These are phyloP conservation scores for Yarrowia sp. DNA, from an alignment of 805 yeast genomes.

Conservation along the genomic window DNA sequence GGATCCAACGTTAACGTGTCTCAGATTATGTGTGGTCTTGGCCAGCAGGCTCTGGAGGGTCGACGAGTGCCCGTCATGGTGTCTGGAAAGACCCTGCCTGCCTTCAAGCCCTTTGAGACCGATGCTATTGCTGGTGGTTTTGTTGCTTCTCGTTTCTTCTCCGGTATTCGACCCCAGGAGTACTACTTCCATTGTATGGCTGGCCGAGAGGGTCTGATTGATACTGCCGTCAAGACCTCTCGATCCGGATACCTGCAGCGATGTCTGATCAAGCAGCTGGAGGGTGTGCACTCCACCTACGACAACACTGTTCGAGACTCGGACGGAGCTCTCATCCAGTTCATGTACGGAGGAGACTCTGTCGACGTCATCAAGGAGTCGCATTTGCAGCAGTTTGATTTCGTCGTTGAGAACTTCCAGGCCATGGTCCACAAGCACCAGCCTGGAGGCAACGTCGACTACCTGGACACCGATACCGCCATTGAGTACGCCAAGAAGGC, in stretches of 20 bases:
- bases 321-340: slow-evolving; percentile 92
- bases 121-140: slow-evolving; percentile 99
- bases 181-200: slow-evolving; percentile 99
- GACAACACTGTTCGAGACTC: slow-evolving; percentile 96
- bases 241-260: slow-evolving; percentile 98
- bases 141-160: slow-evolving; percentile 94
- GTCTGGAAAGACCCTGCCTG: slow-evolving; percentile 94
- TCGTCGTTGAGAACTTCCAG: slow-evolving; percentile 90
- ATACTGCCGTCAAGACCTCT: slow-evolving; percentile 98
- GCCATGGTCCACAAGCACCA: slow-evolving; percentile 85
- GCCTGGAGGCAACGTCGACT: slow-evolving; percentile 73
- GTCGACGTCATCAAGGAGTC: slow-evolving; percentile 94
- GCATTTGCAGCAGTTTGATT: slow-evolving; percentile 89
- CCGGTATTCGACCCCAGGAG: slow-evolving; percentile 98
- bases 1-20: slow-evolving; percentile 98
- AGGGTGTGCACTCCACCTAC: slow-evolving; percentile 92
- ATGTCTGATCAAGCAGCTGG: slow-evolving; percentile 96
- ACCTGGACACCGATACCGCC: slow-evolving; percentile 86
- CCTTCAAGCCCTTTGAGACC: slow-evolving; percentile 95
- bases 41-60: slow-evolving; percentile 99
- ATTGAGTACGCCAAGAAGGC: slow-evolving; percentile 80
- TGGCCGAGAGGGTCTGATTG: slow-evolving; percentile 99
- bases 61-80: slow-evolving; percentile 99
- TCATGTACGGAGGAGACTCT: slow-evolving; percentile 97
- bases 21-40: slow-evolving; percentile 98